Conservation (phyloP, 2,329 filamentous ascomycete genomes). For the Xylariaceae sp. region DNA sequence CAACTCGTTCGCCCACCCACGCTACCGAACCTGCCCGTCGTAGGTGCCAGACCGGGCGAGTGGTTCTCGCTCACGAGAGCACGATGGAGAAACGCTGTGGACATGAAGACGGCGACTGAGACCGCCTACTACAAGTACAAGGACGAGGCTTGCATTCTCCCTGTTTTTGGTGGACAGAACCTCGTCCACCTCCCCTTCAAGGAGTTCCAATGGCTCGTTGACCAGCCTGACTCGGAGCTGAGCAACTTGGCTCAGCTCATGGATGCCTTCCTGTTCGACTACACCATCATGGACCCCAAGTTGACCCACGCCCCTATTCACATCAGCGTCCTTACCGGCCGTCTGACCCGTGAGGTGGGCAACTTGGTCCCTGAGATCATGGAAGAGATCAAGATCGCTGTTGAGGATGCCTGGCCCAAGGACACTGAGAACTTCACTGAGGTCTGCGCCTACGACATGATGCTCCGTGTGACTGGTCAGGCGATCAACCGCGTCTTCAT, state of each 20-base stretch:
- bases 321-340: slow-evolving; percentile 1
- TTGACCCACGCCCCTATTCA: slow-evolving; percentile 6
- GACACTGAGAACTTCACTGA: slow-evolving; percentile 3
- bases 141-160: slow-evolving; percentile 5
- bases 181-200: slow-evolving; percentile 8
- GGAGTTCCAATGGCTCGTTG: slow-evolving; percentile 10
- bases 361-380: slow-evolving; percentile 6
- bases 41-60: slow-evolving; percentile 11
- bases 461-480: slow-evolving; percentile 10
- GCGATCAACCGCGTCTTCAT: slow-evolving; percentile 22
- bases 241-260: slow-evolving; percentile 4
- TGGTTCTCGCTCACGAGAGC: slow-evolving; percentile 15
- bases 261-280: slow-evolving; percentile 13
- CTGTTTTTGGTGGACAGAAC: slow-evolving; percentile 2
- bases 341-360: slow-evolving; percentile 9
- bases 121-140: background rate
- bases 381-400: slow-evolving; percentile 8
- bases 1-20: background rate
- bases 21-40: slow-evolving; percentile 5
- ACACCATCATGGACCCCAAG: slow-evolving; percentile 14
- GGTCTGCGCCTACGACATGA: slow-evolving; percentile 12
- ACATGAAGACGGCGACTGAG: slow-evolving; percentile 9
- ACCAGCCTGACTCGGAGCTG: slow-evolving; percentile 14
- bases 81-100: slow-evolving; percentile 13
- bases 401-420: slow-evolving; percentile 1